These are phyloP conservation scores for Ceratonia siliqua DNA, from an alignment of 306 rosid species.

Conservation along the genomic window DNA sequence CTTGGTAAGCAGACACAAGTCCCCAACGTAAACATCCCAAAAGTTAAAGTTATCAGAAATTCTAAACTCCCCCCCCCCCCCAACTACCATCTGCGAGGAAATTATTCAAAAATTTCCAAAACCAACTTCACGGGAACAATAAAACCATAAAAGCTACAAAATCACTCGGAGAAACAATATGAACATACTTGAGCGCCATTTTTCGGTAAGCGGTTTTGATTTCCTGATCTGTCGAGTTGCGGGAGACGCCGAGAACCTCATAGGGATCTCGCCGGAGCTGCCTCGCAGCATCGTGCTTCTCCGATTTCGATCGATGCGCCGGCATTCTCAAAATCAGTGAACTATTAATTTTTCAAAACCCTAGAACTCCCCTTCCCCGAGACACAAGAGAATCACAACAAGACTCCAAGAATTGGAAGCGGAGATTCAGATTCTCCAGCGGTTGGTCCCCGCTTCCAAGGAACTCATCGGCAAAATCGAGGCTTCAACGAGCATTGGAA, in stretches of 20 bases:
- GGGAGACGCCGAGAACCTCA: conserved; percentile 90
- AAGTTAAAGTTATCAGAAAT: background rate
- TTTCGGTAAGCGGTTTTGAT: conserved; percentile 88
- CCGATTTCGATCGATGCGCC: conserved; percentile 74
- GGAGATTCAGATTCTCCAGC: conserved; percentile 2
- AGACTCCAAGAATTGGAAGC: conserved; percentile 31
- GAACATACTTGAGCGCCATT: conserved; percentile 93
- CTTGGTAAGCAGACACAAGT: background rate
- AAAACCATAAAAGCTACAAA: background rate
- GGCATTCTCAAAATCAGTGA: conserved; percentile 58
- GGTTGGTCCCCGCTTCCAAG: conserved; percentile 1
- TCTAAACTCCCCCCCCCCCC: background rate
- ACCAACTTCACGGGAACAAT: background rate
- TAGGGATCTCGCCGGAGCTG: conserved; percentile 90
- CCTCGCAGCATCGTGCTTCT: conserved; percentile 65
- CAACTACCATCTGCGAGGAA: background rate
- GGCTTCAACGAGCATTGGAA: conserved; percentile 20
- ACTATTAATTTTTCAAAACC: conserved; percentile 42
- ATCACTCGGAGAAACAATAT: background rate
- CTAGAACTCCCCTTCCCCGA: conserved; percentile 34
- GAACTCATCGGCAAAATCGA: background rate
- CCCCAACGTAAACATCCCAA: background rate
- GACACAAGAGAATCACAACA: background rate
- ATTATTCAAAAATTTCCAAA: background rate
- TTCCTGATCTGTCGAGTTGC: conserved; percentile 89